Conservation (phyloP, 1,139 yeast genomes). For the Chernovozyma sophiae-reginae region DNA sequence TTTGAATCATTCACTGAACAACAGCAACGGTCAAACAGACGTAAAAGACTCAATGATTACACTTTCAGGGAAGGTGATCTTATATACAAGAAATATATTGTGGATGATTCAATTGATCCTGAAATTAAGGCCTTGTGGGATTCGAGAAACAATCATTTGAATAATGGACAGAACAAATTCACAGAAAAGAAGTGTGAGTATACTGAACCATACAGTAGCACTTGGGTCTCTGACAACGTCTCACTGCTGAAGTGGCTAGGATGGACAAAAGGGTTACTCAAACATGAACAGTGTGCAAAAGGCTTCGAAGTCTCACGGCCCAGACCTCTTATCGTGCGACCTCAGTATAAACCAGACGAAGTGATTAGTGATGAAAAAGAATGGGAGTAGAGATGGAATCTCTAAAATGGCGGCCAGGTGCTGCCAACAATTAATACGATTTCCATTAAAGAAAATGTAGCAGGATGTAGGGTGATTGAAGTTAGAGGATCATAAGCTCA, state of each 20-base stretch:
- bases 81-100: conserved; percentile 38
- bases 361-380: neutral
- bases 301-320: conserved; percentile 47
- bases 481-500: too few relatives aligned
- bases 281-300: conserved; percentile 6
- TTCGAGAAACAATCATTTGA: conserved; percentile 24
- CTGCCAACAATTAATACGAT: too few relatives aligned
- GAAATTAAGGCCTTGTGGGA: conserved; percentile 51
- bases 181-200: too few relatives aligned
- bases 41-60: conserved; percentile 33
- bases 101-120: conserved; percentile 39
- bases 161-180: neutral
- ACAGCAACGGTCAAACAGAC: conserved; percentile 18
- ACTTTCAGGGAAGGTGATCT: conserved; percentile 48
- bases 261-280: neutral
- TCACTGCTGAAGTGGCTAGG: neutral
- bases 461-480: too few relatives aligned
- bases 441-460: too few relatives aligned
- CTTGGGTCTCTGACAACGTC: neutral
- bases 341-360: neutral
- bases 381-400: too few relatives aligned
- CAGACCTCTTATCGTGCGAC: conserved; percentile 30
- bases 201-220: too few relatives aligned
- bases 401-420: too few relatives aligned
- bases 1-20: conserved; percentile 18